Percentiles rank a stretch among this genome's conserved stretches.
phyloP scores from a whole-genome alignment of 257 asterid species.

The Rauvolfia tetraphylla region DNA sequence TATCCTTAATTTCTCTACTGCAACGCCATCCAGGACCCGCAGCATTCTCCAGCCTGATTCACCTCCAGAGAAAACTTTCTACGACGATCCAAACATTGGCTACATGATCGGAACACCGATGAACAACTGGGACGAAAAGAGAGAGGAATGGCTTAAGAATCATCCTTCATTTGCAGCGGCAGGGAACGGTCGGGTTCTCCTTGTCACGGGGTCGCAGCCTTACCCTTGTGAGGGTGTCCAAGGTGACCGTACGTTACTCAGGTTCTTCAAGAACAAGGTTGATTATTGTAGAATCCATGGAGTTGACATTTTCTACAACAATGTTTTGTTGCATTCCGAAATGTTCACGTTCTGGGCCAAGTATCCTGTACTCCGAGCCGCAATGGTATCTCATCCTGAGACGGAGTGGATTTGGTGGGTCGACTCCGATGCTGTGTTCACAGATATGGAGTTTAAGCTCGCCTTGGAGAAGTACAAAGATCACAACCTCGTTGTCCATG shows the following conservation, averaged over 20 bases:
- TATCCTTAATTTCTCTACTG: no score
- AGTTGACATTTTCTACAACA: constrained; percentile 83
- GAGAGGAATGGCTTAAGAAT: constrained; percentile 14
- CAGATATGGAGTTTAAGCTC: constrained; percentile 82
- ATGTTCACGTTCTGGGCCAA: constrained; percentile 97
- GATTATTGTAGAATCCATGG: constrained; percentile 87
- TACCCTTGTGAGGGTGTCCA: constrained; percentile 28
- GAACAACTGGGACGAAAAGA: constrained; percentile 23
- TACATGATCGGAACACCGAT: neutral
- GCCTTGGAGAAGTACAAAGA: constrained; percentile 60
- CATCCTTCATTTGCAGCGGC: constrained; percentile 9
- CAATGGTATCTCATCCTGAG: constrained; percentile 94
- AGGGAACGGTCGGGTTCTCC: neutral
- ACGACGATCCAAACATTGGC: neutral
- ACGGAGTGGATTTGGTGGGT: constrained; percentile 99
- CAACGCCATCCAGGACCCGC: neutral
- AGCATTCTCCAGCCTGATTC: neutral
- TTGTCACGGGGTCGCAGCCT: constrained; percentile 22
- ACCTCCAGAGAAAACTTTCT: neutral
- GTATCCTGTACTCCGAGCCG: constrained; percentile 71
- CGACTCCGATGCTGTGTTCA: constrained; percentile 90
- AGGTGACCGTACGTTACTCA: constrained; percentile 67
- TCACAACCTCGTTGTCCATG: constrained; percentile 75
- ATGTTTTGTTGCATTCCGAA: constrained; percentile 58
- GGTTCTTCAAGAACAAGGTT: constrained; percentile 86